Conservation (phyloP, 2,329 filamentous ascomycete species). For the Biscogniauxia sp. region DNA sequence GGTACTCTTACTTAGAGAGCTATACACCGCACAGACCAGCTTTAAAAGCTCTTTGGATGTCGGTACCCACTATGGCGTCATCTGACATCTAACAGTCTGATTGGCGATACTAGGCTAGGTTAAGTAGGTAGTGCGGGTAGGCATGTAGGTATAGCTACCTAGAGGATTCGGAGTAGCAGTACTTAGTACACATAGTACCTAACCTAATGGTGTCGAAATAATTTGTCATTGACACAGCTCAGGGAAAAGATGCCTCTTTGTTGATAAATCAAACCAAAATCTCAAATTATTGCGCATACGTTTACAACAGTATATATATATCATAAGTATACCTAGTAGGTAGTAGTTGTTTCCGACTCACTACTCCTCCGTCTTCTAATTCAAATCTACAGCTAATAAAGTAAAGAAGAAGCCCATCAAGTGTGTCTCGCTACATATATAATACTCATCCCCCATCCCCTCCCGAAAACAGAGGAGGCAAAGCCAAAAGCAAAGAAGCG, state of each 20-base stretch:
- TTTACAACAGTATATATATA: no score
- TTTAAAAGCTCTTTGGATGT: neutral
- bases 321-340: neutral
- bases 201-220: neutral
- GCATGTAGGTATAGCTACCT: no score
- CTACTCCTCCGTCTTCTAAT: no score
- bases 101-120: neutral
- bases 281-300: neutral
- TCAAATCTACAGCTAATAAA: no score
- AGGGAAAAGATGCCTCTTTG: neutral
- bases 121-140: no score
- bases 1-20: no score
- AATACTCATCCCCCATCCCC: no score
- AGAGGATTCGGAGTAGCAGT: neutral
- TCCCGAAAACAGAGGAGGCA: no score
- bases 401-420: no score
- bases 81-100: neutral
- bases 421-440: no score
- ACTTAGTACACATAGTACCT: neutral
- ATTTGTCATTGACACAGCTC: neutral
- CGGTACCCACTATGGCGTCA: neutral
- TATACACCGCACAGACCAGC: neutral
- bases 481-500: no score
- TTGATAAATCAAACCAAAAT: neutral
- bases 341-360: no score